phyloP scores from a whole-genome alignment of 352 stramenopile genomes.

The Globisporangium rhizosaccharum region DNA sequence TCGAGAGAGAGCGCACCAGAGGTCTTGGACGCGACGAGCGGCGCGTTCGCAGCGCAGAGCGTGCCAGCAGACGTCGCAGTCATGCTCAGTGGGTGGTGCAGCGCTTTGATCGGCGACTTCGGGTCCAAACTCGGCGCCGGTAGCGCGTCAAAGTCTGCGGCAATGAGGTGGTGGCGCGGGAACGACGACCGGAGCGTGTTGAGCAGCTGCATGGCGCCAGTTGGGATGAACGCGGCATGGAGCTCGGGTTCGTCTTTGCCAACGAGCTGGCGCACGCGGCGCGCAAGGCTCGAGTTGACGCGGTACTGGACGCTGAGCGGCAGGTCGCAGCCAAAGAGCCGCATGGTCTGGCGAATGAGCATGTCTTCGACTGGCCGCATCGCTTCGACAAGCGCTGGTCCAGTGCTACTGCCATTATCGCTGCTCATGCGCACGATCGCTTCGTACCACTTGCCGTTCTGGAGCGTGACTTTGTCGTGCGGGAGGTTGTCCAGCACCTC shows the following conservation, averaged over 20 bases:
- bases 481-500: constrained; percentile 90
- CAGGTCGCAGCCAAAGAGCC: constrained; percentile 68
- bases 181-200: constrained; percentile 75
- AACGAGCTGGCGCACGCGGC: constrained; percentile 42
- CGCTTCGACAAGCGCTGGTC: constrained; percentile 35
- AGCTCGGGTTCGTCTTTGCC: constrained; percentile 45
- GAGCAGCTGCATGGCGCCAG: constrained; percentile 81
- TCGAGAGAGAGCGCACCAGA: constrained; percentile 21
- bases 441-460: constrained; percentile 76
- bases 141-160: constrained; percentile 86
- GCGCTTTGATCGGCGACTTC: constrained; percentile 38
- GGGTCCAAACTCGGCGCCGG: constrained; percentile 59
- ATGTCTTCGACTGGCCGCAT: constrained; percentile 52
- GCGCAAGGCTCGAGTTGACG: constrained; percentile 45
- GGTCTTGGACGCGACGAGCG: constrained; percentile 84
- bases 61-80: constrained; percentile 64
- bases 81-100: constrained; percentile 56
- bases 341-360: constrained; percentile 69
- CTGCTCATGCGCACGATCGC: constrained; percentile 42
- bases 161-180: constrained; percentile 83
- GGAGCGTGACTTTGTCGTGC: constrained; percentile 85
- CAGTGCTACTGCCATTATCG: neutral
- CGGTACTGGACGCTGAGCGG: constrained; percentile 60
- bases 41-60: constrained; percentile 77
- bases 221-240: constrained; percentile 83